Conservation (phyloP, 257 asterid genomes). For the Solanum sitiens region DNA sequence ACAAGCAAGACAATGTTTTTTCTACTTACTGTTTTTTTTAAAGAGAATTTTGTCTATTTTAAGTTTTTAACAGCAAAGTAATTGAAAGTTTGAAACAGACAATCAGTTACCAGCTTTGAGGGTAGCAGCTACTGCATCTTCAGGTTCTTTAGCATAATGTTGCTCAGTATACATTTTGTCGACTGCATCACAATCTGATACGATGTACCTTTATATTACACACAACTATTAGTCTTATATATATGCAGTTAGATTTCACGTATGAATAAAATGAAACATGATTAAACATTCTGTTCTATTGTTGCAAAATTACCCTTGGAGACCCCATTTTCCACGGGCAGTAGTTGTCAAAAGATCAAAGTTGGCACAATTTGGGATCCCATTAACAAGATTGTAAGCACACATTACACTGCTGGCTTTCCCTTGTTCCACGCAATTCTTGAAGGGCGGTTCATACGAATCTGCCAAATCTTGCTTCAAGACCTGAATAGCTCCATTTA, state of each 20-base stretch:
- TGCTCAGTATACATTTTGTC: slow-evolving; percentile 35
- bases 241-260: neutral
- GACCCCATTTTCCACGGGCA: slow-evolving; percentile 63
- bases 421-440: slow-evolving; percentile 50
- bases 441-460: slow-evolving; percentile 64
- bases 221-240: neutral
- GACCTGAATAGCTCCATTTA: slow-evolving; percentile 22
- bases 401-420: slow-evolving; percentile 35
- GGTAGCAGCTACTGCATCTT: slow-evolving; percentile 65
- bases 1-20: neutral
- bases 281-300: neutral
- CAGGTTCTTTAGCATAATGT: slow-evolving; percentile 51
- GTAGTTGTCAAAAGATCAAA: slow-evolving; percentile 31
- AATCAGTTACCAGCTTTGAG: slow-evolving; percentile 53
- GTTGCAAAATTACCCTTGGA: slow-evolving; percentile 35
- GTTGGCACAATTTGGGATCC: slow-evolving; percentile 64
- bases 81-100: neutral
- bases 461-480: slow-evolving; percentile 62
- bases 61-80: neutral
- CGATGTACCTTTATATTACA: slow-evolving; percentile 33
- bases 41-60: neutral
- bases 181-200: slow-evolving; percentile 69
- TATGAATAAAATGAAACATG: neutral
- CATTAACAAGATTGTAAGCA: slow-evolving; percentile 49
- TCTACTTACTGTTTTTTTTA: neutral